These are phyloP conservation scores for Alternaria arborescens DNA, from an alignment of 2,329 filamentous ascomycete genomes.

Conservation along the genomic window DNA sequence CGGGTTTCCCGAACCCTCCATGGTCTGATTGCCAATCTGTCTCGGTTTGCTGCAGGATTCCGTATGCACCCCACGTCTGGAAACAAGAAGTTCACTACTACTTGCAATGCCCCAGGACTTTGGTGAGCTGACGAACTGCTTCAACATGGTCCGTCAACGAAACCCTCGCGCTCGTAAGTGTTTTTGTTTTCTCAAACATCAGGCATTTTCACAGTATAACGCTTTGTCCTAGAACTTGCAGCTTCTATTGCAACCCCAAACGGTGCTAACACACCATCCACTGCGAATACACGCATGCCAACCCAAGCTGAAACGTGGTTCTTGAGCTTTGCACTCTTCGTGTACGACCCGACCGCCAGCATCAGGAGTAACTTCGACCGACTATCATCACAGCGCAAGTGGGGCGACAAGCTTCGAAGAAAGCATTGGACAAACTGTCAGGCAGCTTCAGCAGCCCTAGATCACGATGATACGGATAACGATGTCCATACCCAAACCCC, in stretches of 20 bases:
- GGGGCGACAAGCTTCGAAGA: background rate
- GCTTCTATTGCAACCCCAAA: background rate
- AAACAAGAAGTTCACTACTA: background rate
- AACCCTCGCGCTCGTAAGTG: conserved; percentile 5
- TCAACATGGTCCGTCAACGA: background rate
- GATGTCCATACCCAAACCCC: background rate
- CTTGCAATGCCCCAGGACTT: background rate
- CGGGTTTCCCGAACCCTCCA: background rate
- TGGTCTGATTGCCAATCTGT: background rate
- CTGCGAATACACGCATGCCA: background rate
- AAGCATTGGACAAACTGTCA: background rate
- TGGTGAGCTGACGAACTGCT: background rate
- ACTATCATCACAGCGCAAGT: conserved; percentile 2
- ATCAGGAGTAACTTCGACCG: background rate
- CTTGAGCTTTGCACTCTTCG: background rate
- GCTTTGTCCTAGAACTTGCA: background rate
- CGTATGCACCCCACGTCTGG: background rate
- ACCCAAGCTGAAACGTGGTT: background rate
- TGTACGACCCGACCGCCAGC: background rate
- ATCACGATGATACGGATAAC: background rate
- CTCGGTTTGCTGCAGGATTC: background rate
- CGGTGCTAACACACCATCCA: background rate
- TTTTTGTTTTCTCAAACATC: too few relatives aligned
- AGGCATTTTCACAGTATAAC: background rate
- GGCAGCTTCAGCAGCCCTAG: background rate